Conservation (phyloP, 2,329 filamentous ascomycete species). For the Periglandula ipomoeae region DNA sequence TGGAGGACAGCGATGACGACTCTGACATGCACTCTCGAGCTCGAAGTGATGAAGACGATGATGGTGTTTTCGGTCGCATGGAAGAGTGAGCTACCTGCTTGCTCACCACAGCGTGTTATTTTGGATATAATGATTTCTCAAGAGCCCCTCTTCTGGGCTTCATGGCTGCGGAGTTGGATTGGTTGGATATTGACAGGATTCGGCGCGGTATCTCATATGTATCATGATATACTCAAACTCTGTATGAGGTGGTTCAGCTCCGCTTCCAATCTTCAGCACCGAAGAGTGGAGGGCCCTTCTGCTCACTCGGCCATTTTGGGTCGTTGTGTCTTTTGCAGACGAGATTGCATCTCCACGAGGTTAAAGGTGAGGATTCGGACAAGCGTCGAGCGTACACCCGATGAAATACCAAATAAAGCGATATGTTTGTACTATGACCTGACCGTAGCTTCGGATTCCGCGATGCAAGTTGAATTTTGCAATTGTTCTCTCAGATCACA, state of each 20-base stretch:
- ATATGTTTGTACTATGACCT: background rate
- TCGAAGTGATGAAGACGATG: slow-evolving; percentile 80
- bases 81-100: slow-evolving; percentile 55
- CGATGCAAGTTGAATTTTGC: background rate
- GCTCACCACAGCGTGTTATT: background rate
- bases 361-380: slow-evolving; percentile 59
- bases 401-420: slow-evolving; percentile 27
- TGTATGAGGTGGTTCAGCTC: slow-evolving; percentile 50
- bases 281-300: slow-evolving; percentile 50
- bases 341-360: slow-evolving; percentile 51
- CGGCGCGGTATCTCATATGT: slow-evolving; percentile 38
- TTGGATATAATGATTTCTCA: background rate
- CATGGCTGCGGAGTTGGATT: slow-evolving; percentile 24
- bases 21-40: slow-evolving; percentile 51
- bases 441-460: background rate
- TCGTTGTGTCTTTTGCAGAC: slow-evolving; percentile 14
- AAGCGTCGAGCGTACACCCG: slow-evolving; percentile 53
- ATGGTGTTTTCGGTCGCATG: slow-evolving; percentile 93
- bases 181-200: slow-evolving; percentile 21
- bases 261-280: slow-evolving; percentile 57
- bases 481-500: background rate
- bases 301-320: slow-evolving; percentile 13
- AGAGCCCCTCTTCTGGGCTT: slow-evolving; percentile 5
- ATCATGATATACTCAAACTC: slow-evolving; percentile 31
- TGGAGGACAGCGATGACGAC: slow-evolving; percentile 61